Conservation (phyloP, 345 rosid species). For the Brassica nigra region DNA sequence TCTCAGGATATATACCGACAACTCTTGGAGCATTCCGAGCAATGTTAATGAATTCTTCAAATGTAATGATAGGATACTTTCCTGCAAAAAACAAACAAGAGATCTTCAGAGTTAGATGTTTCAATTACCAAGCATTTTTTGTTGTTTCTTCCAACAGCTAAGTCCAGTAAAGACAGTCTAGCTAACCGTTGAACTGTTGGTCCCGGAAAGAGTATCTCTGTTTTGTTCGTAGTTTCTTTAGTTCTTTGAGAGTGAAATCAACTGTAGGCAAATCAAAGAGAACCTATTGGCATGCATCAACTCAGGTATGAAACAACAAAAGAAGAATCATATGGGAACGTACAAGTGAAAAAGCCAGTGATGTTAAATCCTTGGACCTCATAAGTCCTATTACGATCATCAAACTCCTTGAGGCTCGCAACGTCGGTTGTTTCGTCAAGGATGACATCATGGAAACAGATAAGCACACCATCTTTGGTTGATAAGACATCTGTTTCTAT, state of each 20-base stretch:
- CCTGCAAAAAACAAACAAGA: conserved; percentile 17
- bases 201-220: conserved; percentile 80
- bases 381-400: conserved; percentile 74
- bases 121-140: no score
- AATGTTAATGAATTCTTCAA: conserved; percentile 77
- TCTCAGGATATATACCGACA: conserved; percentile 99
- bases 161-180: neutral
- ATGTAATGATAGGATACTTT: conserved; percentile 74
- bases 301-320: neutral
- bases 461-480: conserved; percentile 82
- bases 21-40: conserved; percentile 82
- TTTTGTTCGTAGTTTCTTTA: conserved; percentile 66
- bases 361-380: conserved; percentile 72
- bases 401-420: conserved; percentile 65
- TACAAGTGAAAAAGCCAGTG: conserved; percentile 83
- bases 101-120: no score
- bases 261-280: conserved; percentile 47
- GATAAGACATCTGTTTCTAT: conserved; percentile 87
- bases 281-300: neutral
- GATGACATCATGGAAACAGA: conserved; percentile 73
- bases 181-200: conserved; percentile 77
- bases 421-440: conserved; percentile 73
- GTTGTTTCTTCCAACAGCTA: no score
- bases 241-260: conserved; percentile 82
- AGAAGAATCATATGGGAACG: neutral